These are phyloP conservation scores for Cryomyces minteri DNA, from an alignment of 495 filamentous ascomycete species.

Conservation along the genomic window DNA sequence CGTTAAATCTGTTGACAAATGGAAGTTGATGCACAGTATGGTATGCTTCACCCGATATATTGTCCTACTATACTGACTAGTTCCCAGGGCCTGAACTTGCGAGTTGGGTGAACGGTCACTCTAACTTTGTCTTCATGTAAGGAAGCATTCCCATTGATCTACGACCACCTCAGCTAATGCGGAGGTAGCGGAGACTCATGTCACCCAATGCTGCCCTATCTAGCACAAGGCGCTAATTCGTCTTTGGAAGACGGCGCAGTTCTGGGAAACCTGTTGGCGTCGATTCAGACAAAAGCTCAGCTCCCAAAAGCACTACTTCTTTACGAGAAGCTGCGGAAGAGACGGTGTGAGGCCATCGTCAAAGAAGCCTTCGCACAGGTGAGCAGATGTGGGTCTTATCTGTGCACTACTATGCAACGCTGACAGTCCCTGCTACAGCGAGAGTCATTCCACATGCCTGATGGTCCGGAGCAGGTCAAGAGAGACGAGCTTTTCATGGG, in stretches of 20 bases:
- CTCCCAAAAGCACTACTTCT: constrained; percentile 6
- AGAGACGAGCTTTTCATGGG: constrained; percentile 12
- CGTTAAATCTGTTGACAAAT: constrained; percentile 42
- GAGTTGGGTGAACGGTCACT: constrained; percentile 36
- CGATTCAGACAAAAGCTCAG: constrained; percentile 1
- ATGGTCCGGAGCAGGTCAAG: constrained; percentile 11
- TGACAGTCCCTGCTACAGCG: not conserved
- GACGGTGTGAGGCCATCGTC: constrained; percentile 13
- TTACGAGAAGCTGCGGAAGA: constrained; percentile 10
- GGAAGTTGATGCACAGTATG: constrained; percentile 39
- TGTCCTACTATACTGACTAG: not conserved
- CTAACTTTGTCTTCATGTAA: constrained; percentile 35
- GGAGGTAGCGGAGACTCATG: constrained; percentile 8
- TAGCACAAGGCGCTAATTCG: constrained; percentile 14
- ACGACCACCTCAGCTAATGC: not conserved
- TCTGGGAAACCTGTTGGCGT: constrained; percentile 9
- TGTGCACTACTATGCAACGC: not conserved
- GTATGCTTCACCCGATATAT: not conserved
- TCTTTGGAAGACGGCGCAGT: constrained; percentile 15
- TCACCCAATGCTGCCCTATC: constrained; percentile 17
- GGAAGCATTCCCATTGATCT: not conserved
- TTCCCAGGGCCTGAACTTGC: constrained; percentile 25
- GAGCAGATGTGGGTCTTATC: not conserved
- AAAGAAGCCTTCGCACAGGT: constrained; percentile 11
- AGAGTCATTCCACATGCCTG: constrained; percentile 9